These are phyloP conservation scores for Pythium phragmitis DNA, from an alignment of 352 stramenopile species.

Conservation along the genomic window DNA sequence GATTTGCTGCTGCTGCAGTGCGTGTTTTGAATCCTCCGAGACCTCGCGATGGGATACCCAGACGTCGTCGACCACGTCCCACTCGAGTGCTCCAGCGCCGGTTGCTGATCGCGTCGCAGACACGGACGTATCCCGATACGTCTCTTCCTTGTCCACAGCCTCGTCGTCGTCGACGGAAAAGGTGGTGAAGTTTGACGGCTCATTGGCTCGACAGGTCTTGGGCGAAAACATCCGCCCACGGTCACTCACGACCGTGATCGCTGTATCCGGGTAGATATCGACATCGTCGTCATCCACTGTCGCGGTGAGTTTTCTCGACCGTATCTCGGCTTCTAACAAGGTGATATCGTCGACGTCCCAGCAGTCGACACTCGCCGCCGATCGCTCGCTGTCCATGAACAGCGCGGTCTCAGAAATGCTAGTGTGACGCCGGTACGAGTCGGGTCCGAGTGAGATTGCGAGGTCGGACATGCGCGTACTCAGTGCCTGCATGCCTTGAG, in stretches of 20 bases:
- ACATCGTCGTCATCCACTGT: conserved; percentile 4
- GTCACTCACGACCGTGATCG: neutral
- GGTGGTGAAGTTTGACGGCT: neutral
- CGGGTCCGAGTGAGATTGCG: neutral
- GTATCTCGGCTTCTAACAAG: neutral
- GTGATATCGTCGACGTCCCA: conserved; percentile 2
- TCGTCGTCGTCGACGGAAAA: conserved; percentile 3
- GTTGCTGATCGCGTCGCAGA: no score
- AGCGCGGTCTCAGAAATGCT: neutral
- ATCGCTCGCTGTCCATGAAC: neutral
- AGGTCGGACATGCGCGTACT: neutral
- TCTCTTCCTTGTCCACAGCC: neutral
- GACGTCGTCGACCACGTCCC: conserved; percentile 13
- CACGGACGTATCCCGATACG: neutral
- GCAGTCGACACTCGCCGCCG: neutral
- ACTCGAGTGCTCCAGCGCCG: neutral
- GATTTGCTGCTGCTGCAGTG: conserved; percentile 11
- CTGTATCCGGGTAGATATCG: conserved; percentile 13
- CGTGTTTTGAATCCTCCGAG: conserved; percentile 8
- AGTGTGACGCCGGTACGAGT: neutral
- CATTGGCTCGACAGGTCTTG: neutral
- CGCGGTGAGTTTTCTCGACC: neutral
- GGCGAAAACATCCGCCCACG: conserved; percentile 13
- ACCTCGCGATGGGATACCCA: conserved; percentile 8
- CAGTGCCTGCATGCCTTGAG: neutral